Evolutionary conservation across 768 basidiomycete genomes (phyloP).

Genomic region (Xanthoconium stramineum): DNA sequence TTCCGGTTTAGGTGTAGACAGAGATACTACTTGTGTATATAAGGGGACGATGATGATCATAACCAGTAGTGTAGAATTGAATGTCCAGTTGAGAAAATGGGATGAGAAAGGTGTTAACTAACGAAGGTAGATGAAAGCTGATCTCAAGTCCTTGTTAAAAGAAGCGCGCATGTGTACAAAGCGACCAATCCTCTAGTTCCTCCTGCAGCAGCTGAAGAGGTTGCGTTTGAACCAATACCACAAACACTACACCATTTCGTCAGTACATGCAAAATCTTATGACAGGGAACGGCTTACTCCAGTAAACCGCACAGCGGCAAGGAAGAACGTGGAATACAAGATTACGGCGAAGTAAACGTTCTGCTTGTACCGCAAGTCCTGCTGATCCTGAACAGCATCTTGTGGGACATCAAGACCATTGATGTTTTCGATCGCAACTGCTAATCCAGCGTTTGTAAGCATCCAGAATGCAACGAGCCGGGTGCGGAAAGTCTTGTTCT

Average conservation of each 20-base stretch:
- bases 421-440: conserved; percentile 73
- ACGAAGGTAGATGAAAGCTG: conserved; percentile 33
- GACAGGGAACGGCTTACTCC: conserved; percentile 52
- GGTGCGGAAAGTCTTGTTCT: conserved; percentile 91
- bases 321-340: conserved; percentile 73
- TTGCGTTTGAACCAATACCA: conserved; percentile 83
- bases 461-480: conserved; percentile 84
- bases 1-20: conserved; percentile 22
- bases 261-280: not conserved
- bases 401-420: conserved; percentile 53
- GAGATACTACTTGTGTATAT: conserved; percentile 14
- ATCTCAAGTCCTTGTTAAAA: conserved; percentile 23
- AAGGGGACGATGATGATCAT: conserved; percentile 12
- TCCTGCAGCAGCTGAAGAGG: conserved; percentile 77
- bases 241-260: conserved; percentile 54
- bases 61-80: conserved; percentile 23
- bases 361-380: conserved; percentile 43
- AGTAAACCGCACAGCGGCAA: conserved; percentile 67
- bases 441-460: conserved; percentile 64
- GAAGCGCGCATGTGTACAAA: conserved; percentile 14
- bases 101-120: conserved; percentile 21
- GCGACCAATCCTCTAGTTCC: conserved; percentile 43
- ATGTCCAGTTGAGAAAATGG: conserved; percentile 18
- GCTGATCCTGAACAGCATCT: conserved; percentile 40
- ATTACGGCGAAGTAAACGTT: conserved; percentile 74